Conservation (phyloP, 129 eudicot species). For the Erigeron canadensis region DNA sequence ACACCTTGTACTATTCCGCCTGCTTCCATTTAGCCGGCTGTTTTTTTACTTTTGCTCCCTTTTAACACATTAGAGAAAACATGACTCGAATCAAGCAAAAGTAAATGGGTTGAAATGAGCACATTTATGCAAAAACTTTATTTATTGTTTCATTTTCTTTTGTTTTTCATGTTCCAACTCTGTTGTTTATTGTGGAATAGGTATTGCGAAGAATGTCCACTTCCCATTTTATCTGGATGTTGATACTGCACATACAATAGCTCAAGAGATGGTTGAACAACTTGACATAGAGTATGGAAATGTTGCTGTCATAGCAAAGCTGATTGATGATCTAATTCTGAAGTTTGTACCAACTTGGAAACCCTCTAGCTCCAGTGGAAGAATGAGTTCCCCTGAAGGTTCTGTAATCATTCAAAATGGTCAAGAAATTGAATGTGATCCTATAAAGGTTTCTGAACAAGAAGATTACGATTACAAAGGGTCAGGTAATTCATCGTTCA, state of each 20-base stretch:
- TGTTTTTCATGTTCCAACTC: neutral
- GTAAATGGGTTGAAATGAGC: too few species aligned
- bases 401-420: conserved; percentile 25
- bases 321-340: conserved; percentile 53
- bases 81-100: too few species aligned
- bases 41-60: too few species aligned
- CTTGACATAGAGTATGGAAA: conserved; percentile 54
- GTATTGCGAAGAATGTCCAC: conserved; percentile 43
- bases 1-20: too few species aligned
- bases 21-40: too few species aligned
- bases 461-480: conserved; percentile 17
- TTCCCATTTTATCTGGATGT: conserved; percentile 44
- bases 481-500: conserved; percentile 18
- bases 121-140: too few species aligned
- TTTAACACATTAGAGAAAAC: too few species aligned
- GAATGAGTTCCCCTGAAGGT: conserved; percentile 20
- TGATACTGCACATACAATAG: conserved; percentile 64
- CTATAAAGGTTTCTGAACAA: conserved; percentile 9
- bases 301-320: conserved; percentile 51
- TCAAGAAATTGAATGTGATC: conserved; percentile 15
- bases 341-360: conserved; percentile 51
- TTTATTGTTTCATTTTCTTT: too few species aligned
- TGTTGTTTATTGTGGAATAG: conserved; percentile 30
- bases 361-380: conserved; percentile 29
- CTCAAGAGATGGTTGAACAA: conserved; percentile 73